Evolutionary conservation across 2,329 filamentous ascomycete species (phyloP), one percentile per base, ranked within the genome.

Genomic region (Phyllosticta citrichinensis): DNA sequence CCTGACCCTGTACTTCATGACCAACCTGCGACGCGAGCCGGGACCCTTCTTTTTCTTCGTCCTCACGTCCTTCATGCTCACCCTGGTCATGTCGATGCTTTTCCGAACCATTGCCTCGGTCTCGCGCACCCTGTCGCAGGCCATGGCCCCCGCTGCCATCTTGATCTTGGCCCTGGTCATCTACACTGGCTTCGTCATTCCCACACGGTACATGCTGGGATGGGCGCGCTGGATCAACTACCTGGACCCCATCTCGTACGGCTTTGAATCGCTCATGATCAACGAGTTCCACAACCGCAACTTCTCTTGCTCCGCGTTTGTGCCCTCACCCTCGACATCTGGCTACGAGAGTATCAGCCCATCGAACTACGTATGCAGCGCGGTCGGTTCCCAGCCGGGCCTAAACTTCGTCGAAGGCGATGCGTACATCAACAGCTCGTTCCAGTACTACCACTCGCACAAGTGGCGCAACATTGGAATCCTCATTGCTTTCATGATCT

Each of bases 221-320:
- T 95, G 89, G 88, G 88, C 87, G 68, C 80, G 85, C 62, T 94
- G 90, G 89, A 81, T 94, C 64, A 88, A 87, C 71, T 92, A 88
- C 69, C 76, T 92, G 27, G 85, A 93, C 63, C 88, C 89, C 0
- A 79, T 94, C 6, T 83, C 83, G 0, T 94, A 93, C 65, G 83
- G 83, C 0, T 94, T 93, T 68, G 89, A 94, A 71, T 77, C 83
- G 0, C 77, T 93, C 27, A 85, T 91, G 78, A 81, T 88, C 63
- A 93, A 92, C 72, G 90, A 95, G 71, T 94, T 94, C 67, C 71
- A 83, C 64, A 74, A 76, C 61, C 83, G 85, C 14, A 65, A 82
- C 0, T 91, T 86, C 69, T 56, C 56, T 1, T 82, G 78, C 61
- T 66, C 63, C 0, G 60, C 58, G 0, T 72, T 74, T n/a, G 69